A percentile compares a stretch with the other conserved stretches of the same genome.
Evolutionary conservation across 192 early-diverging fungal genomes (phyloP).

Genomic region (Borealophlyctis nickersoniae): DNA sequence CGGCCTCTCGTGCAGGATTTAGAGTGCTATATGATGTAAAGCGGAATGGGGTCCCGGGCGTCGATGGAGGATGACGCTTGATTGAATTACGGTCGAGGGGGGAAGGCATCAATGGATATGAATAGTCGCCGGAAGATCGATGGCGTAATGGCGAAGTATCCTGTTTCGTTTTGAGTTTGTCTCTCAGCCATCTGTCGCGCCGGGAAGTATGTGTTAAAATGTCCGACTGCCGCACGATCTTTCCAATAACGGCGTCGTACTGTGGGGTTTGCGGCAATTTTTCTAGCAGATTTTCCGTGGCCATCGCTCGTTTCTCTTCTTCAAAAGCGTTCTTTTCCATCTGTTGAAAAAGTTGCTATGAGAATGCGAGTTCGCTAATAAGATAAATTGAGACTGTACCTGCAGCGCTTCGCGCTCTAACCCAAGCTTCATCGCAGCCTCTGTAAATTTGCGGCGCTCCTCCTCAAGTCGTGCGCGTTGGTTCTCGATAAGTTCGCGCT

Average conservation of each 20-base stretch:
- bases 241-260: not conserved
- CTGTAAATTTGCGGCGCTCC: conserved; percentile 65
- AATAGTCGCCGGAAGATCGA: too few species aligned
- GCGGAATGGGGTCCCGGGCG: not conserved
- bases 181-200: conserved; percentile 12
- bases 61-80: not conserved
- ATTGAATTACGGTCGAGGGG: not conserved
- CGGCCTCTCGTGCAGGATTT: not conserved
- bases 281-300: conserved; percentile 9
- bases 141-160: too few species aligned
- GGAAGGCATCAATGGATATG: not conserved
- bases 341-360: not conserved
- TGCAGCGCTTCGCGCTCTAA: conserved; percentile 55
- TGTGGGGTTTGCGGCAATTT: conserved; percentile 19
- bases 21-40: not conserved
- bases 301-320: not conserved
- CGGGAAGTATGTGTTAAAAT: not conserved
- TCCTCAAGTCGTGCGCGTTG: conserved; percentile 55
- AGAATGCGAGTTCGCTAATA: not conserved
- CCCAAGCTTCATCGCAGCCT: conserved; percentile 69
- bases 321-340: conserved; percentile 6
- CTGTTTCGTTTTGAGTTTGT: conserved; percentile 4
- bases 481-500: conserved; percentile 31
- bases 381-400: conserved; percentile 11
- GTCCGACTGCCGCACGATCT: not conserved